Conservation (phyloP, 306 rosid genomes). For the Cyclanthera cordifolia region DNA sequence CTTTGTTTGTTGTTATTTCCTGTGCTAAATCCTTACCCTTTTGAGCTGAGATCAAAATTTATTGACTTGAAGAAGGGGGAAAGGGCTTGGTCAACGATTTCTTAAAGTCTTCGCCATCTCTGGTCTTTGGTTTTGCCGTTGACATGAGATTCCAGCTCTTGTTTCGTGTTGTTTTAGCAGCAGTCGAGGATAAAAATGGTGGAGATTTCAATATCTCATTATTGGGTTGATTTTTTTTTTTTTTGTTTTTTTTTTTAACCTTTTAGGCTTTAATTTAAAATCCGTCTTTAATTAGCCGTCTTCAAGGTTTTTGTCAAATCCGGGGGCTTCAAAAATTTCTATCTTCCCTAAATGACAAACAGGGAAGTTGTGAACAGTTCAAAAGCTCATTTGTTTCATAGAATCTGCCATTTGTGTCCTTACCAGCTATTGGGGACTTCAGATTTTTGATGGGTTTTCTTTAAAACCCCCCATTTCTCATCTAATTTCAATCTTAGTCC, state of each 20-base stretch:
- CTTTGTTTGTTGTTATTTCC: no score
- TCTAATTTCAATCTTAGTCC: background rate
- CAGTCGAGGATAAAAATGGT: background rate
- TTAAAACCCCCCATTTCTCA: background rate
- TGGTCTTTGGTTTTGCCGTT: slow-evolving; percentile 12
- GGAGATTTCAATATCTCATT: slow-evolving; percentile 4
- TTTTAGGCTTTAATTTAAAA: background rate
- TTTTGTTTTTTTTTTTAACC: background rate
- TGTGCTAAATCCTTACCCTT: background rate
- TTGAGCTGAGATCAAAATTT: slow-evolving; percentile 2
- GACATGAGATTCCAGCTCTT: slow-evolving; percentile 10
- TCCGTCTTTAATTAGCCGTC: background rate
- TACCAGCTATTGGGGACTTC: background rate
- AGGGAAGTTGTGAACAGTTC: background rate
- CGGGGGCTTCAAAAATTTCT: background rate
- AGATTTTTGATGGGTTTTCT: background rate
- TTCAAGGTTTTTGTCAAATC: background rate
- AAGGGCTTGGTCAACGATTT: background rate
- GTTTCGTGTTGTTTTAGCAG: background rate
- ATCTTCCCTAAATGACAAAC: background rate
- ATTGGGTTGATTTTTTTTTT: background rate
- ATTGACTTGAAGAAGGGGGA: slow-evolving; percentile 12
- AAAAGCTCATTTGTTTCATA: background rate
- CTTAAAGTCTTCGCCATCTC: background rate
- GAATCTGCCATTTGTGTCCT: slow-evolving; percentile 2